phyloP scores from a whole-genome alignment of 1,284 basidiomycete species.

The Tausonia pullulans region DNA sequence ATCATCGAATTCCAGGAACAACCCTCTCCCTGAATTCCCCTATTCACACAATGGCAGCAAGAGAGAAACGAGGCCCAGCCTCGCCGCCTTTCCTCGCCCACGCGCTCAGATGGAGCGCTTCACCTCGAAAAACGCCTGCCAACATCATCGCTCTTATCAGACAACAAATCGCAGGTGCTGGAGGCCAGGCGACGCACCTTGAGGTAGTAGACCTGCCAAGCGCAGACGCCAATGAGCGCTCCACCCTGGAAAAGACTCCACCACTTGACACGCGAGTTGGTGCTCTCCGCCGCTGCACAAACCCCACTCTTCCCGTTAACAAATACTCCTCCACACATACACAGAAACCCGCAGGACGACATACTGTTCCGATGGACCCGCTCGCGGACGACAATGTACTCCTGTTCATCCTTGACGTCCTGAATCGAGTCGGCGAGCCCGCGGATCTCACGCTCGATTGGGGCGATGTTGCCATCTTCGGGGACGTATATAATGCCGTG shows the following conservation, averaged over 20 bases:
- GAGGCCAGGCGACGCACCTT: conserved; percentile 45
- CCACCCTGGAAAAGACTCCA: conserved; percentile 89
- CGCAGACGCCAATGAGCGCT: conserved; percentile 80
- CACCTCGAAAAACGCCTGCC: neutral
- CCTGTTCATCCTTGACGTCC: conserved; percentile 95
- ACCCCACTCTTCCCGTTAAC: no score
- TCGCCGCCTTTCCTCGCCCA: no score
- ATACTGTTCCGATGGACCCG: conserved; percentile 76
- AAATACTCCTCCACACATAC: no score
- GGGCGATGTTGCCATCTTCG: conserved; percentile 51
- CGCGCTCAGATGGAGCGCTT: conserved; percentile 1
- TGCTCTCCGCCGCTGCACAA: conserved; percentile 63
- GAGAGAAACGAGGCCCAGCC: no score
- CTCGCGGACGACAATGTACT: conserved; percentile 94
- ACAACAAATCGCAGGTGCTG: neutral
- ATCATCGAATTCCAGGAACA: no score
- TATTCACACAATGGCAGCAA: no score
- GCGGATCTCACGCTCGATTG: conserved; percentile 92
- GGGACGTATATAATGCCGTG: conserved; percentile 75
- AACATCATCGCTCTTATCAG: neutral
- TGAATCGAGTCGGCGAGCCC: conserved; percentile 71
- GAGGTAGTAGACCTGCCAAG: conserved; percentile 96
- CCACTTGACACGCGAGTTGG: conserved; percentile 95
- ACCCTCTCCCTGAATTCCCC: no score
- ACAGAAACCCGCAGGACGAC: conserved; percentile 16